Conservation (phyloP, 768 basidiomycete genomes). For the Boletus huronensis region DNA sequence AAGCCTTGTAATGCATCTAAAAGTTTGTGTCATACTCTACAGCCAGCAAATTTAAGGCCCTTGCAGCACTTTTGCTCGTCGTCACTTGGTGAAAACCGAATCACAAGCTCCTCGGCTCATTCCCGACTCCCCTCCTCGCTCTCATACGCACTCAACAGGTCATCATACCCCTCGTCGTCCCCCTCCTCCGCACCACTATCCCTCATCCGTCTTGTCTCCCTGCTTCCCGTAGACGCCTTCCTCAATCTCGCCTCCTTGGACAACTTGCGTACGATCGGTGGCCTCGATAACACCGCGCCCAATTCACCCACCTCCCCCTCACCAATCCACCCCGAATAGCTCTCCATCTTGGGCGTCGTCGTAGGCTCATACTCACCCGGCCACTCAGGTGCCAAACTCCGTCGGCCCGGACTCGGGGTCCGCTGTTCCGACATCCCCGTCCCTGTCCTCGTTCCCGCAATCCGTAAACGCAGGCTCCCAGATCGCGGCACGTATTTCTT, state of each 20-base stretch:
- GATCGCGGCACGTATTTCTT: conserved; percentile 49
- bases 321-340: conserved; percentile 38
- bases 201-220: conserved; percentile 36
- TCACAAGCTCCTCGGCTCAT: conserved; percentile 4
- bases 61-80: neutral
- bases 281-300: conserved; percentile 20
- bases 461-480: conserved; percentile 45
- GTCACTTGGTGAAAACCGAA: neutral
- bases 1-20: neutral
- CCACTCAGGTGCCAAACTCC: conserved; percentile 51
- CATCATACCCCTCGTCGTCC: conserved; percentile 73
- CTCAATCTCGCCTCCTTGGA: conserved; percentile 35
- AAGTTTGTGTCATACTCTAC: neutral
- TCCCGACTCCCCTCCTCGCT: conserved; percentile 56
- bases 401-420: conserved; percentile 44
- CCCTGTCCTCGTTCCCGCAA: neutral
- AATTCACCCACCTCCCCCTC: neutral
- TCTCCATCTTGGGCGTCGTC: conserved; percentile 55
- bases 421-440: conserved; percentile 28
- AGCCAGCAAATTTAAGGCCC: neutral
- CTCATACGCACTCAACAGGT: conserved; percentile 76
- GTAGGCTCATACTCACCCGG: conserved; percentile 47
- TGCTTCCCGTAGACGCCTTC: conserved; percentile 47
- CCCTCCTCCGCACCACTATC: conserved; percentile 74
- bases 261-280: conserved; percentile 27